These are phyloP conservation scores for Bryum argenteum DNA, from an alignment of 225 moss, liverwort and hornwort species.

Conservation along the genomic window DNA sequence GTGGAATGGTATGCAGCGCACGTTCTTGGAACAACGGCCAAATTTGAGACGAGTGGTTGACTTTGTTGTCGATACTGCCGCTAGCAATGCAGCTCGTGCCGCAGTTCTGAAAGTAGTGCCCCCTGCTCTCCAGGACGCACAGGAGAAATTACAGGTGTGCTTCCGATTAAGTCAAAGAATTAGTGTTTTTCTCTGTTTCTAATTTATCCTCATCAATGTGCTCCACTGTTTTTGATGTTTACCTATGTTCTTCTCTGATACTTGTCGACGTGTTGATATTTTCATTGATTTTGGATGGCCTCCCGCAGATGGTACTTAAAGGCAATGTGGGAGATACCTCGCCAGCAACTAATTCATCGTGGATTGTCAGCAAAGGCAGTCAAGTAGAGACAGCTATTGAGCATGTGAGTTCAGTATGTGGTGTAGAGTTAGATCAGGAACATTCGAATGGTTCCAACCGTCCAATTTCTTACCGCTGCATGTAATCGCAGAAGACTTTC, in stretches of 20 bases:
- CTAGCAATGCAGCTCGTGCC: constrained; percentile 70
- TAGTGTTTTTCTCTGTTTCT: neutral
- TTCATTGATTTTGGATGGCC: constrained; percentile 12
- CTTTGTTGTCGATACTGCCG: constrained; percentile 72
- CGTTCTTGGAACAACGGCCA: constrained; percentile 72
- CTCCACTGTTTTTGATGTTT: too few species aligned
- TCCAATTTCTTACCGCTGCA: constrained; percentile 22
- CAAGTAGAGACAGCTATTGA: constrained; percentile 68
- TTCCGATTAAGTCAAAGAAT: constrained; percentile 1
- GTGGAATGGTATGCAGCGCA: constrained; percentile 50
- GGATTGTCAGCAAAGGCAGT: constrained; percentile 42
- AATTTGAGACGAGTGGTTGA: constrained; percentile 67
- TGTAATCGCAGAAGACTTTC: constrained; percentile 2
- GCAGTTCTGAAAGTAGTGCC: constrained; percentile 63
- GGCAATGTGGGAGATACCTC: constrained; percentile 43
- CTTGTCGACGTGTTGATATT: neutral
- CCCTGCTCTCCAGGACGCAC: constrained; percentile 51
- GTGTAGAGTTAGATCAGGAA: neutral
- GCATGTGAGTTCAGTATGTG: constrained; percentile 49
- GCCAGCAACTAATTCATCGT: constrained; percentile 33
- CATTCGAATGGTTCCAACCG: constrained; percentile 10
- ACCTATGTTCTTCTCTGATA: too few species aligned
- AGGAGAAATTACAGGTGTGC: constrained; percentile 61
- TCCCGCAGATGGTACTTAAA: constrained; percentile 62
- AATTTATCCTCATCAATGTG: neutral